These are phyloP conservation scores for Trametes sanguinea DNA, from an alignment of 768 basidiomycete species.

Conservation along the genomic window DNA sequence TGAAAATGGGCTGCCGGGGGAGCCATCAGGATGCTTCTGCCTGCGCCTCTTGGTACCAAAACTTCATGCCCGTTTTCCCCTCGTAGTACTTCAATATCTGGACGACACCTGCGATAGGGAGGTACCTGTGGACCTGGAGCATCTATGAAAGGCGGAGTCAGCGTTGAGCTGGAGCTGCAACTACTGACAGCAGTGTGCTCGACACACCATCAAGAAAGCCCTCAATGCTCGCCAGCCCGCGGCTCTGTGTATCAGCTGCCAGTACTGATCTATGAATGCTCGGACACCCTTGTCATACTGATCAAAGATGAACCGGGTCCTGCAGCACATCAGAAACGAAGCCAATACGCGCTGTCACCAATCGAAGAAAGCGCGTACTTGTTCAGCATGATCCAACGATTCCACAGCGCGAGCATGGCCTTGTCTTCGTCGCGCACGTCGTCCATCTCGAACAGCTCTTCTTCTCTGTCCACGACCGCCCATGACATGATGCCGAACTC, in stretches of 20 bases:
- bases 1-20: not conserved
- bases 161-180: not conserved
- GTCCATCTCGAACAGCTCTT: slow-evolving; percentile 72
- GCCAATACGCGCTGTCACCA: not conserved
- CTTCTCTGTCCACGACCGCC: slow-evolving; percentile 71
- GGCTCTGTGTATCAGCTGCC: slow-evolving; percentile 65
- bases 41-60: slow-evolving; percentile 37
- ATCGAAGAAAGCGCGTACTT: slow-evolving; percentile 39
- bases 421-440: slow-evolving; percentile 76
- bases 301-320: slow-evolving; percentile 55
- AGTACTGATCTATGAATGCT: slow-evolving; percentile 60
- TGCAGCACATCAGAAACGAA: slow-evolving; percentile 27
- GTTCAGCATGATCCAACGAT: slow-evolving; percentile 68
- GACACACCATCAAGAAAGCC: slow-evolving; percentile 58
- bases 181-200: no score
- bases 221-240: slow-evolving; percentile 69
- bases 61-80: slow-evolving; percentile 47
- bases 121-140: slow-evolving; percentile 54
- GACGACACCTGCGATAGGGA: slow-evolving; percentile 52
- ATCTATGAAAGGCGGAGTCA: slow-evolving; percentile 40
- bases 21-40: not conserved
- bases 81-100: slow-evolving; percentile 58
- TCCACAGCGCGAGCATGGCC: slow-evolving; percentile 79
- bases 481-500: slow-evolving; percentile 67
- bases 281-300: slow-evolving; percentile 52